Percentiles rank a stretch among this genome's conserved stretches.
These are phyloP conservation scores for Arthrinium phaeospermum DNA, from an alignment of 2,329 filamentous ascomycete species.

Conservation along the genomic window DNA sequence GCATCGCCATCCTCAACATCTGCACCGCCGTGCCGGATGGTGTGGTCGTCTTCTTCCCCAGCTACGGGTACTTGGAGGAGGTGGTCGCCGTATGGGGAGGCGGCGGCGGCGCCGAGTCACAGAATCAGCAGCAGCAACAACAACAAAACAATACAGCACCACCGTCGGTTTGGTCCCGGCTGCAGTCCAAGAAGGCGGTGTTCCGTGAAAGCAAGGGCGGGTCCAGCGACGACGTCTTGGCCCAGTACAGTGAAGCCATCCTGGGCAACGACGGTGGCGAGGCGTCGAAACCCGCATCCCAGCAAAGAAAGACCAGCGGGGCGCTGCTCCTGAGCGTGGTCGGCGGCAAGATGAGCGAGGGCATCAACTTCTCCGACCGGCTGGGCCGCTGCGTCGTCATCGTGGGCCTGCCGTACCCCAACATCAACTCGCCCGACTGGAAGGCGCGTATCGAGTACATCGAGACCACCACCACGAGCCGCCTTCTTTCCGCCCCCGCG, in stretches of 20 bases:
- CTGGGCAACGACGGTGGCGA: constrained; percentile 46
- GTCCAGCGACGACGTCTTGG: constrained; percentile 72
- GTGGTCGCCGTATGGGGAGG: constrained; percentile 71
- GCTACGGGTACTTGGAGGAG: constrained; percentile 85
- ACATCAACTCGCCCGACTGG: constrained; percentile 89
- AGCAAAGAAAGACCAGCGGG: constrained; percentile 48
- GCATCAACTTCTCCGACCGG: constrained; percentile 95
- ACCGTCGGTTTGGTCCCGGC: constrained; percentile 60
- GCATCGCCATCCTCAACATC: constrained; percentile 72
- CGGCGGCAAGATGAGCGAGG: constrained; percentile 93
- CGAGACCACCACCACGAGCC: constrained; percentile 60
- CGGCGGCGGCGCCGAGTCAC: constrained; percentile 33
- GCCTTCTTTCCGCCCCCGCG: constrained; percentile 35
- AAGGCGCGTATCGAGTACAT: constrained; percentile 90
- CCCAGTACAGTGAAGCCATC: constrained; percentile 75
- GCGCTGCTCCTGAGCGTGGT: constrained; percentile 89
- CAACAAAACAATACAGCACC: constrained; percentile 10
- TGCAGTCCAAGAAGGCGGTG: constrained; percentile 65
- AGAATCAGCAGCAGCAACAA: constrained; percentile 16
- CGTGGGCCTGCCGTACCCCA: constrained; percentile 92
- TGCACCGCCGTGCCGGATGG: constrained; percentile 82
- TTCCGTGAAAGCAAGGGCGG: constrained; percentile 63
- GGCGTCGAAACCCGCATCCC: neutral
- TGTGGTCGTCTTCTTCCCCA: constrained; percentile 93
- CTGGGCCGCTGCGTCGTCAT: constrained; percentile 89